Conservation (phyloP, 257 asterid species). For the Solanum lycopersicoides region DNA sequence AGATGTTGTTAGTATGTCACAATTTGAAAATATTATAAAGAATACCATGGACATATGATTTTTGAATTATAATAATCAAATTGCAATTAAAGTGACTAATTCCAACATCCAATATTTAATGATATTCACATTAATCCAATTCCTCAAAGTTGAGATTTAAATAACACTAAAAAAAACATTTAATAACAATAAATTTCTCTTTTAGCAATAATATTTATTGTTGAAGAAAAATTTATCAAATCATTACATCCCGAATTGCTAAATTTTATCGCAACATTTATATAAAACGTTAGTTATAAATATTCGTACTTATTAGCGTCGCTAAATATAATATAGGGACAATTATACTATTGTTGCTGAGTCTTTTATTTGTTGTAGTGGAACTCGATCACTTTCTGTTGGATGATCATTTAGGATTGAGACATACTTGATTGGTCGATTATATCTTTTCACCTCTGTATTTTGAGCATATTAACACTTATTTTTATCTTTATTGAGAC, state of each 20-base stretch:
- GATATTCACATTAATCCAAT: background rate
- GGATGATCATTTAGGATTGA: background rate
- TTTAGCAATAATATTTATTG: too few relatives aligned
- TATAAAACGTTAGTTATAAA: too few relatives aligned
- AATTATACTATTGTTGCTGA: too few relatives aligned
- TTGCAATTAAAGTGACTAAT: background rate
- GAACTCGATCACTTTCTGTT: background rate
- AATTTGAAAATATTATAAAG: background rate
- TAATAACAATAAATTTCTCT: background rate
- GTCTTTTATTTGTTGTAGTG: background rate
- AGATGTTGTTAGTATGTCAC: background rate
- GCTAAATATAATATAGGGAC: too few relatives aligned
- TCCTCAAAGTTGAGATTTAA: background rate
- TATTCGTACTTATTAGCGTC: too few relatives aligned
- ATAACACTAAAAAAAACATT: background rate
- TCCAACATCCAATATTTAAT: background rate
- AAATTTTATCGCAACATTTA: too few relatives aligned
- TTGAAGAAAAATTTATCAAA: background rate
- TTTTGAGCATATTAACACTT: background rate
- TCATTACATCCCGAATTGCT: too few relatives aligned
- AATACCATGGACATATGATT: background rate
- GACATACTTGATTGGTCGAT: background rate
- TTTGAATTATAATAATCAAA: background rate
- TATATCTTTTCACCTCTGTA: background rate
- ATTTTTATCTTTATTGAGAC: background rate